Evolutionary conservation across 108 stramenopile species (phyloP).

Genomic region (Pseudonitzschia delicatissima): DNA sequence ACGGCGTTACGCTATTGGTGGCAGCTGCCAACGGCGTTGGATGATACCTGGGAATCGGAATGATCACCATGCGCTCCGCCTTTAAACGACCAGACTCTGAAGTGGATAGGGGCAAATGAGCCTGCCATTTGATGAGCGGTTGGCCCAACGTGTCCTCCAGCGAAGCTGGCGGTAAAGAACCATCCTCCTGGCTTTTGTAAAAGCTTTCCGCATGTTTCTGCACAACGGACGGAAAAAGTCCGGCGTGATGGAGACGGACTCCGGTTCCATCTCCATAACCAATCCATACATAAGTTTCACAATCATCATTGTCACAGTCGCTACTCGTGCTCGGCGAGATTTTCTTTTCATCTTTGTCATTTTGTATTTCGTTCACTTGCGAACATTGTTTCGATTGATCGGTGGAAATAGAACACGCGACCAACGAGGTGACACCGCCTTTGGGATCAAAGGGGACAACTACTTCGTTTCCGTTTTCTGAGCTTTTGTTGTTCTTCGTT

Average conservation of each 20-base stretch:
- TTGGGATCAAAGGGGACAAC: slow-evolving; percentile 41
- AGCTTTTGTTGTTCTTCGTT: not conserved
- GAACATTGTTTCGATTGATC: not conserved
- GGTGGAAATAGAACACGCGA: slow-evolving; percentile 11
- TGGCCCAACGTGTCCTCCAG: slow-evolving; percentile 26
- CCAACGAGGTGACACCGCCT: slow-evolving; percentile 37
- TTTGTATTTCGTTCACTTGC: not conserved
- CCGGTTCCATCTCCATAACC: slow-evolving; percentile 69
- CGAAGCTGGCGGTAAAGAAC: slow-evolving; percentile 18
- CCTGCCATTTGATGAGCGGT: slow-evolving; percentile 29
- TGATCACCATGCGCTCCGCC: slow-evolving; percentile 1
- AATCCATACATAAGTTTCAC: slow-evolving; percentile 57
- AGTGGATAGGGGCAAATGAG: slow-evolving; percentile 21
- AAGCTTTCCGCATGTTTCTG: slow-evolving; percentile 26
- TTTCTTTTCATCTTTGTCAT: not conserved
- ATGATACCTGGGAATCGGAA: slow-evolving; percentile 45
- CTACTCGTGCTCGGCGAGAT: not conserved
- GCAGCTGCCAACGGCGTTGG: slow-evolving; percentile 40
- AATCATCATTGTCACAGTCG: not conserved
- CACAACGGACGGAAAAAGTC: slow-evolving; percentile 54
- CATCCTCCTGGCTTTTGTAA: not conserved
- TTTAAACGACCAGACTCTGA: not conserved
- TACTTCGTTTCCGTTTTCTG: not conserved
- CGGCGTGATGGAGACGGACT: slow-evolving; percentile 66
- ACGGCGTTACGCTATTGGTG: slow-evolving; percentile 13